Evolutionary conservation across 495 filamentous ascomycete species (phyloP).

Genomic region (Baudoinia panamericana): DNA sequence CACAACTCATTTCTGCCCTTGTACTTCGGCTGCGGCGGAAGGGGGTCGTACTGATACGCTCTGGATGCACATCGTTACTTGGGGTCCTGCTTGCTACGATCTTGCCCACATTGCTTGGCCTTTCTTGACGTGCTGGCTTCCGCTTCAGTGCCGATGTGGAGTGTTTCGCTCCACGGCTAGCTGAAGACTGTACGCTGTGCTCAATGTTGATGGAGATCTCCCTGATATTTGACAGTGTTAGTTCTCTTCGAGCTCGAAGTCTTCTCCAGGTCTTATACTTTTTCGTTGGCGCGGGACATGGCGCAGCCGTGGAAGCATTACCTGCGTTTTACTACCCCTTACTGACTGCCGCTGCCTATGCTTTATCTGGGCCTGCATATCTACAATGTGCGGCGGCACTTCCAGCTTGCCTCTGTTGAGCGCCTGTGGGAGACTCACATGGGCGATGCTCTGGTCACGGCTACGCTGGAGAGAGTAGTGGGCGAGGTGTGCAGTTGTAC

Average conservation of each 20-base stretch:
- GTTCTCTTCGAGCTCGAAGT: slow-evolving; percentile 8
- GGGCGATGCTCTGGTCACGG: slow-evolving; percentile 42
- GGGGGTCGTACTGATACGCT: no score
- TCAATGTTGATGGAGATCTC: slow-evolving; percentile 12
- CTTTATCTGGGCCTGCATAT: slow-evolving; percentile 40
- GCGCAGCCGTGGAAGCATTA: slow-evolving; percentile 6
- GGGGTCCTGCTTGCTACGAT: no score
- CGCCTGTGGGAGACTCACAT: slow-evolving; percentile 42
- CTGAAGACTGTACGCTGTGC: neutral
- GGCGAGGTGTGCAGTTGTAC: slow-evolving; percentile 45
- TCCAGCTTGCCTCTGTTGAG: slow-evolving; percentile 33
- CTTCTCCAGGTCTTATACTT: slow-evolving; percentile 2
- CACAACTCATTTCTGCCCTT: neutral
- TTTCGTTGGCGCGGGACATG: slow-evolving; percentile 10
- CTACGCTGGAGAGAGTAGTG: slow-evolving; percentile 44
- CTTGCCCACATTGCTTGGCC: no score
- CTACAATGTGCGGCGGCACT: slow-evolving; percentile 33
- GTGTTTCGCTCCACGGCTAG: neutral
- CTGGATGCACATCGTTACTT: no score
- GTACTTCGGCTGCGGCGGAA: neutral
- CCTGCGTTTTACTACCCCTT: slow-evolving; percentile 29
- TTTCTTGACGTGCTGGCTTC: neutral
- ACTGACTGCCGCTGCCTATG: slow-evolving; percentile 37
- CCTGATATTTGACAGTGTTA: slow-evolving; percentile 6
- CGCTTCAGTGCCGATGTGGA: neutral